Evolutionary conservation across 768 basidiomycete species (phyloP).

Genomic region (Mycena alexandri): DNA sequence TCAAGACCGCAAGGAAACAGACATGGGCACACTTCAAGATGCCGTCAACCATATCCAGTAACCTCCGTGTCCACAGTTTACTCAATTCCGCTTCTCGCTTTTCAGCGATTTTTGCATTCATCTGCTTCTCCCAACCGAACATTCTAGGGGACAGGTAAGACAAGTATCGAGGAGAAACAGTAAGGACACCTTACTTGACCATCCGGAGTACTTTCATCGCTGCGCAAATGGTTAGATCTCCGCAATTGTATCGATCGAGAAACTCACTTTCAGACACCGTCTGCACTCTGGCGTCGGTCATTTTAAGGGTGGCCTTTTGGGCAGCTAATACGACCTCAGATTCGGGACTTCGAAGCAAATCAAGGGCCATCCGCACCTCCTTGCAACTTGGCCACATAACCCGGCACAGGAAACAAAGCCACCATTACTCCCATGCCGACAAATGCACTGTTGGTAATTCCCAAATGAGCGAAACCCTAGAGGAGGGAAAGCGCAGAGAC

Average conservation of each 20-base stretch:
- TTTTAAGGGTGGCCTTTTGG: slow-evolving; percentile 65
- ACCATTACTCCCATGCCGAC: slow-evolving; percentile 59
- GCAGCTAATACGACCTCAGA: slow-evolving; percentile 38
- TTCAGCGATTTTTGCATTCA: slow-evolving; percentile 63
- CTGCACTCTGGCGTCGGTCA: slow-evolving; percentile 72
- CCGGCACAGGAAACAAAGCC: slow-evolving; percentile 69
- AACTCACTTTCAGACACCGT: slow-evolving; percentile 68
- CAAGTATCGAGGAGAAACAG: too few species aligned
- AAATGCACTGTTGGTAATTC: slow-evolving; percentile 56
- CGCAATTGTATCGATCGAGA: slow-evolving; percentile 15
- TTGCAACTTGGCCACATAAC: slow-evolving; percentile 62
- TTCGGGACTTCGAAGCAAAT: not conserved
- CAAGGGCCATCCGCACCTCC: slow-evolving; percentile 42
- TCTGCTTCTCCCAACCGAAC: slow-evolving; percentile 75
- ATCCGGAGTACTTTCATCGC: slow-evolving; percentile 72
- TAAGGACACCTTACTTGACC: slow-evolving; percentile 58
- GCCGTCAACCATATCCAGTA: slow-evolving; percentile 61
- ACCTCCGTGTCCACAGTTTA: slow-evolving; percentile 60
- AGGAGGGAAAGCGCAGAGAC: not conserved
- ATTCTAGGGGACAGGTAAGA: slow-evolving; percentile 41
- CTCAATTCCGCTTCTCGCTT: slow-evolving; percentile 73
- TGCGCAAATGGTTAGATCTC: slow-evolving; percentile 42
- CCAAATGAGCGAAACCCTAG: not conserved
- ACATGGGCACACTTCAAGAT: slow-evolving; percentile 51
- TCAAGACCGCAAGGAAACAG: not conserved